Base-by-base conservation (phyloP, 2,329 filamentous ascomycete species). In the Endothia cerciana region DNA sequence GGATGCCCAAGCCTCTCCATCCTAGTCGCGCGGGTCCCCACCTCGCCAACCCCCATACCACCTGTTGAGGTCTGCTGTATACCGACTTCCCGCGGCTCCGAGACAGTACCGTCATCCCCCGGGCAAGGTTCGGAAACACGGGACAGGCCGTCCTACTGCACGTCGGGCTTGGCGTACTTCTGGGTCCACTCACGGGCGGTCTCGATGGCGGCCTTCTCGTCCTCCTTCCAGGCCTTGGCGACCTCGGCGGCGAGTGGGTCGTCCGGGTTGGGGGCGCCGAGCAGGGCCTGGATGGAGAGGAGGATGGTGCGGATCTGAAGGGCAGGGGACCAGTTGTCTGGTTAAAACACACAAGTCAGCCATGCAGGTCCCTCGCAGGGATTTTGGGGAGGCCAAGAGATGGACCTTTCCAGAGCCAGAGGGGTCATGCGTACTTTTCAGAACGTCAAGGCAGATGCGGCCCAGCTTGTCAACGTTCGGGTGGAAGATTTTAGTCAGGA, bases 401-500 rank as follows among this genome's bases (percentile, higher is more conserved):
- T 17, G 11, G 30, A 45, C 66, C 19, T 62, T 69, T 59, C 36
- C 38, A 15, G 53, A 40, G 25, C 28, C 15, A 40, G 8, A 45
- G n/a, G 40, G n/a, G 33, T 4, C 47, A 13, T 10, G 72, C 87
- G 72, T 82, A 97, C 95, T 97, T 84, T 99, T 99, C 65, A 99
- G 82, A 41, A 99, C 95, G 77, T 99, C 95, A 60, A 99, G 82
- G 77, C 96, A 99, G 80, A 99, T 99, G 68, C 95, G 91, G 68
- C 95, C 95, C 2, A 99, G 88, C 80, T 96, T 96, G 78, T 99
- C 95, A 72, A 99, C 97, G 78, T 99, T 99, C 62, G 95, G 95
- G 78, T 99, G 96, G 80, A 98, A 99, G 78, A 99, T 98, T 82
- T 97, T 97, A 73, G 96, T 99, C 61, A 99, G 85, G 80, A 99